These are phyloP conservation scores for Amauroascus verrucosus DNA, from an alignment of 2,329 filamentous ascomycete genomes.

Conservation along the genomic window DNA sequence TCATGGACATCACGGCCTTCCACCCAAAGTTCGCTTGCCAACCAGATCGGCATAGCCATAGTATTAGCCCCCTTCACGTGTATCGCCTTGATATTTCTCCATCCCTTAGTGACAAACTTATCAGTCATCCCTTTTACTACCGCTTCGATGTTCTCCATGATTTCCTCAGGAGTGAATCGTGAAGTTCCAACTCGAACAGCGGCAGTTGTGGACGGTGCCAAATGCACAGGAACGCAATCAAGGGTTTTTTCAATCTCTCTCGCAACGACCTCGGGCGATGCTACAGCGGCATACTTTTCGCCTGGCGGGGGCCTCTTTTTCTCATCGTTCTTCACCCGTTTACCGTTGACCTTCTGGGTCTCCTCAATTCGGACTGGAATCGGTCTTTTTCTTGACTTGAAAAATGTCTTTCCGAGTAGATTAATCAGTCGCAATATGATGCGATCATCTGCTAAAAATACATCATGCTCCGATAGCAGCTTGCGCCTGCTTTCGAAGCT, in stretches of 20 bases:
- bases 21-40: slow-evolving; percentile 83
- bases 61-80: slow-evolving; percentile 89
- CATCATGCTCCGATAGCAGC: slow-evolving; percentile 73
- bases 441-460: slow-evolving; percentile 87
- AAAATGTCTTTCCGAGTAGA: slow-evolving; percentile 84
- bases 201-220: slow-evolving; percentile 68
- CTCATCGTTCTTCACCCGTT: slow-evolving; percentile 48
- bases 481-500: slow-evolving; percentile 79
- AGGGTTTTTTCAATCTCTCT: slow-evolving; percentile 73
- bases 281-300: slow-evolving; percentile 40
- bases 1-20: slow-evolving; percentile 61
- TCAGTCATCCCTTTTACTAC: slow-evolving; percentile 61
- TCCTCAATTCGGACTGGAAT: slow-evolving; percentile 67
- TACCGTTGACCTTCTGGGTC: slow-evolving; percentile 50
- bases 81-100: slow-evolving; percentile 72
- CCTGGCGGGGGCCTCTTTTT: slow-evolving; percentile 39
- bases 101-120: slow-evolving; percentile 74
- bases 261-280: slow-evolving; percentile 56
- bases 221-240: slow-evolving; percentile 64
- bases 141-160: slow-evolving; percentile 69
- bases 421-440: slow-evolving; percentile 63
- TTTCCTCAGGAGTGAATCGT: slow-evolving; percentile 60
- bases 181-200: slow-evolving; percentile 70
- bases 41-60: slow-evolving; percentile 83
- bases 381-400: slow-evolving; percentile 77